These are phyloP conservation scores for Marchantia paleacea DNA, from an alignment of 225 moss, liverwort and hornwort genomes.

Conservation along the genomic window DNA sequence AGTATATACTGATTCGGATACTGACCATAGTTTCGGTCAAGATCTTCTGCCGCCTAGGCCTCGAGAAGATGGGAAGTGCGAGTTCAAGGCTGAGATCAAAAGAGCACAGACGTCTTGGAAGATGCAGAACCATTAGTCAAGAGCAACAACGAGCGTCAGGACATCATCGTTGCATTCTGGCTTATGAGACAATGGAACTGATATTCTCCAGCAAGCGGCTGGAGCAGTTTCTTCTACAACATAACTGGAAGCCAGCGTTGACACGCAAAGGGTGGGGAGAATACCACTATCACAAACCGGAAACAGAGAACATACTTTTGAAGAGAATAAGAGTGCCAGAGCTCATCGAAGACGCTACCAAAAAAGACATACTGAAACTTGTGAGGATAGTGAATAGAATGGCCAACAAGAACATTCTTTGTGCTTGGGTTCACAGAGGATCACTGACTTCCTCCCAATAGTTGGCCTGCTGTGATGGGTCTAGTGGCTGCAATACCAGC, in stretches of 20 bases:
- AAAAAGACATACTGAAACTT: conserved; percentile 1
- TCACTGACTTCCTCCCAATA: neutral
- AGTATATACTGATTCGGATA: too few relatives aligned
- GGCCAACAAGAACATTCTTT: conserved; percentile 8
- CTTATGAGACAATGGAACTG: neutral
- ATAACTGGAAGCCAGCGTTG: neutral
- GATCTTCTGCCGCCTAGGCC: too few relatives aligned
- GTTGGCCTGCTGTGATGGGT: neutral
- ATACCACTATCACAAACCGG: neutral
- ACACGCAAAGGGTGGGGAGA: neutral
- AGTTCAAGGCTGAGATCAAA: neutral
- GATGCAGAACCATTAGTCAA: neutral
- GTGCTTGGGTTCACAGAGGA: neutral
- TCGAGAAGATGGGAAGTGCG: neutral
- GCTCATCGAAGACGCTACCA: conserved; percentile 1
- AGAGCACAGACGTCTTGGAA: neutral
- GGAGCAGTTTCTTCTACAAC: neutral
- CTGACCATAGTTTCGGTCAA: too few relatives aligned
- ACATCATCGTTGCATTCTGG: neutral
- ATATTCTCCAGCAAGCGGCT: neutral
- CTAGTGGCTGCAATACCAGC: too few relatives aligned
- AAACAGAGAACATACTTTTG: neutral
- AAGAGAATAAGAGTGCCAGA: neutral
- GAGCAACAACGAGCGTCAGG: too few relatives aligned
- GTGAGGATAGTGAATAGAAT: conserved; percentile 7